Evolutionary conservation across 352 stramenopile genomes (phyloP), one percentile per base, ranked within the genome.

Genomic region (Phytophthora cajani): DNA sequence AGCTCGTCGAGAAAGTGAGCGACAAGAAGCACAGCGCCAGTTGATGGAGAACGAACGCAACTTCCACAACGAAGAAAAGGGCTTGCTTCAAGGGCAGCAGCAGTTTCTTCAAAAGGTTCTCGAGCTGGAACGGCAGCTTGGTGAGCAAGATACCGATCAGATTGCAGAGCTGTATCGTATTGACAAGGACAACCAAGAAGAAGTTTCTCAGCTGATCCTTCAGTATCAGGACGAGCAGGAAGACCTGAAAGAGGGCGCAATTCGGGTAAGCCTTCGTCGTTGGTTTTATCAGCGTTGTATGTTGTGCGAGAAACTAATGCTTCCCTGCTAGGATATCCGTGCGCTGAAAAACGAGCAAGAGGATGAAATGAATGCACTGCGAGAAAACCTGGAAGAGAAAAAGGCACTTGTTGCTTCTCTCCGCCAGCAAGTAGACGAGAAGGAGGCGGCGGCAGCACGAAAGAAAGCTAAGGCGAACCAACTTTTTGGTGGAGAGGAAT

Each of bases 41-140:
- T 40, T 91, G 54, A 58, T 92, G 47, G 81, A 92, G 58, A 90
- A 69, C 21, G 82, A 92, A 53, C 81, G 76, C 25, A 85, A 79
- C 17, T 90, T 91, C 53, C 80, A 94, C 62, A 77, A 81, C 30
- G 82, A 94, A 77, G 84, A 92, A 64, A 86, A 87, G 27, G 77
- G 69, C 7, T 72, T 94, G n/a, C 55, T 94, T 8, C 71, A 88
- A 62, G 74, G 75, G 2, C 86, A 92, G 56, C 86, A 92, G 50
- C 53, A 89, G 33, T 62, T 87, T 46, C 54, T 91, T n/a, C 62
- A 89, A 51, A 86, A 86, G 19, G 78, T 91, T 1, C 77, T 92
- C 9, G 83, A 88, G 17, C 64, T 94, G 9, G 86, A 92, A 46
- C 81, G 76, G 1, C 74, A 88, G 53, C 71, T 92, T 1, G 83